Conservation (phyloP, 2,329 filamentous ascomycete species). For the Thelonectria blattea region DNA sequence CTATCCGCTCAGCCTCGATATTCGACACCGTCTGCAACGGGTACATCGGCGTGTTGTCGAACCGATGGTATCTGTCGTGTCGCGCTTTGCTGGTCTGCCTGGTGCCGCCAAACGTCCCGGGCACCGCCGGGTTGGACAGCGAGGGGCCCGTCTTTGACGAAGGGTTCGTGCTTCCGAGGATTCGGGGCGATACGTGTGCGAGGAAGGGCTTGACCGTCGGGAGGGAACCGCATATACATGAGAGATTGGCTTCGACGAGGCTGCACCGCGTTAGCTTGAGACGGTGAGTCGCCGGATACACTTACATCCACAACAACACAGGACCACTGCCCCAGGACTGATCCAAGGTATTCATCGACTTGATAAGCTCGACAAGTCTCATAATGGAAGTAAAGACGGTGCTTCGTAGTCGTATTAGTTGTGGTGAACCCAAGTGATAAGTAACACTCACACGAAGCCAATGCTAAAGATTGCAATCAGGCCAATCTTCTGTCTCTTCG, state of each 20-base stretch:
- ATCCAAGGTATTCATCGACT: slow-evolving; percentile 11
- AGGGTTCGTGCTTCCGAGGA: slow-evolving; percentile 2
- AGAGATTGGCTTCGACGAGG: slow-evolving; percentile 26
- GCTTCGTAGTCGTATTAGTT: neutral
- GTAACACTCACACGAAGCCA: slow-evolving; percentile 33
- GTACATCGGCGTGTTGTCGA: neutral
- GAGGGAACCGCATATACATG: slow-evolving; percentile 23
- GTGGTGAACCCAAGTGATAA: neutral
- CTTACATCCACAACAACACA: slow-evolving; percentile 29
- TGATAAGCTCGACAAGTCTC: slow-evolving; percentile 22
- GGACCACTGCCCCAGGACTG: slow-evolving; percentile 20
- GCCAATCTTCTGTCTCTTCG: slow-evolving; percentile 50
- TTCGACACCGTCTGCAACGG: neutral
- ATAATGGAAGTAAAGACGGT: slow-evolving; percentile 26
- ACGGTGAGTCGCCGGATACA: neutral
- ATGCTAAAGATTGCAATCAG: slow-evolving; percentile 50
- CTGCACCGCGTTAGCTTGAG: neutral
- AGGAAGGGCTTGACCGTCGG: slow-evolving; percentile 25
- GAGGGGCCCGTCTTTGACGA: neutral
- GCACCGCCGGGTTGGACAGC: neutral
- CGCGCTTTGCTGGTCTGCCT: neutral
- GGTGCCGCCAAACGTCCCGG: neutral
- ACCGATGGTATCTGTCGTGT: neutral
- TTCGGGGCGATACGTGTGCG: slow-evolving; percentile 22
- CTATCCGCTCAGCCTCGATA: neutral